Evolutionary conservation across 257 asterid genomes (phyloP), one percentile per base, ranked within the genome.

Genomic region (Knoxia roxburghii): DNA sequence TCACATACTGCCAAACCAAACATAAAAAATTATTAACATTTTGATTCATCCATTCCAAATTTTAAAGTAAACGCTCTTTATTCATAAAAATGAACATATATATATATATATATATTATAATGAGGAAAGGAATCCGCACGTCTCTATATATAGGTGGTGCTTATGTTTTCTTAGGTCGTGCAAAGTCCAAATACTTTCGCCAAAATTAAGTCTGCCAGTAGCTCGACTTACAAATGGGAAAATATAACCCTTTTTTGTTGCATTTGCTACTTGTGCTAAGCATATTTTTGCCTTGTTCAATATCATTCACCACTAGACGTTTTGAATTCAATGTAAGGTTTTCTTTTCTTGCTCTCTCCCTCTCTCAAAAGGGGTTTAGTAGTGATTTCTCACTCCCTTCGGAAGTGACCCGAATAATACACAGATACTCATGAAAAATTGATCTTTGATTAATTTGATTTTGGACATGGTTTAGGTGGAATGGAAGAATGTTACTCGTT

Each of bases 311-410:
- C n/a, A 76, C 84, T 7, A 72, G 81, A 71, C 76, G 71, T 26
- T 87, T 89, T 48, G 74, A 80, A 7, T 89, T 87, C 79, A 83
- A 75, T 59, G 95, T 85, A 75, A 60, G 87, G 46, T n/a, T n/a
- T n/a, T n/a, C n/a, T n/a, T n/a, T n/a, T n/a, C n/a, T n/a, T n/a
- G n/a, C n/a, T n/a, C n/a, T n/a, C n/a, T n/a, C n/a, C n/a, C n/a
- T n/a, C n/a, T n/a, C n/a, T n/a, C n/a, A n/a, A n/a, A n/a, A n/a
- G n/a, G n/a, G n/a, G n/a, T n/a, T n/a, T n/a, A n/a, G n/a, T n/a
- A n/a, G n/a, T 48, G 6, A 48, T 15, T 65, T 41, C 20, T 15
- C 5, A 15, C 26, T 30, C 20, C 41, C 41, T 37, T 9, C 9
- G 9, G 41, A 37, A n/a, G n/a, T n/a, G n/a, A n/a, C n/a, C n/a